Evolutionary conservation across 2,329 filamentous ascomycete genomes (phyloP), one percentile per base, ranked within the genome.

Genomic region (Neofusicoccum sp.): DNA sequence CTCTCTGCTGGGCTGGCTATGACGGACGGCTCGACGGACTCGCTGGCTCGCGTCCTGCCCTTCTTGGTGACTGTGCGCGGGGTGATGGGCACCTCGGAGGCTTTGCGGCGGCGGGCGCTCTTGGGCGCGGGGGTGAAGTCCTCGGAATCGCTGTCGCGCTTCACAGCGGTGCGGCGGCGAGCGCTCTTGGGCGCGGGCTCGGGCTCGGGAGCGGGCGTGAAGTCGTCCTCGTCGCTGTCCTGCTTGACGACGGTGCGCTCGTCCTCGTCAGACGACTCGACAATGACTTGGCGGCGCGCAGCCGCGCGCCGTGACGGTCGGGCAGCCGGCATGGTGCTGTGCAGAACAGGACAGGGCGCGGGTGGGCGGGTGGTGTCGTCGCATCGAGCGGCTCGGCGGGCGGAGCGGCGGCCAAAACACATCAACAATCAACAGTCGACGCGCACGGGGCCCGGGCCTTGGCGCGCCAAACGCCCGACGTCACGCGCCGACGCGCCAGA

Each of bases 241-340:
- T 84, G 80, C 34, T 85, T 79, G 62, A 84, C 81, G 69, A 84
- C 80, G 40, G 82, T 76, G 59, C 85, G 80, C 65, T 89, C 86
- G 62, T 96, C 91, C 43, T 93, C 91, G 26, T 86, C 84, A 20
- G 85, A 81, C 7, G 87, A 91, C 65, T 96, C 91, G 49, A 96
- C 82, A 54, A 89, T 85, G 16, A 69, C 69, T 67, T 87, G 89
- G 68, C 88, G 86, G 70, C 91, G 85, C 57, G 89, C 75, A 44
- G 83, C 82, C 53, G 80, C 82, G 60, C 86, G 81, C 70, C 87
- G 81, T 60, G 84, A 82, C 9, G 86, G 82, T 66, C 87, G 80
- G 47, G 81, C 43, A 36, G 58, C 24, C 4, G 51, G 43, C 51
- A 56, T 56, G 20, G 36, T 56, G 34, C 7, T 33, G 14, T 8